A percentile compares a stretch with the other conserved stretches of the same genome.
These are phyloP conservation scores for Alopecurus myosuroides DNA, from an alignment of 176 grass and related monocot genomes.

Conservation along the genomic window DNA sequence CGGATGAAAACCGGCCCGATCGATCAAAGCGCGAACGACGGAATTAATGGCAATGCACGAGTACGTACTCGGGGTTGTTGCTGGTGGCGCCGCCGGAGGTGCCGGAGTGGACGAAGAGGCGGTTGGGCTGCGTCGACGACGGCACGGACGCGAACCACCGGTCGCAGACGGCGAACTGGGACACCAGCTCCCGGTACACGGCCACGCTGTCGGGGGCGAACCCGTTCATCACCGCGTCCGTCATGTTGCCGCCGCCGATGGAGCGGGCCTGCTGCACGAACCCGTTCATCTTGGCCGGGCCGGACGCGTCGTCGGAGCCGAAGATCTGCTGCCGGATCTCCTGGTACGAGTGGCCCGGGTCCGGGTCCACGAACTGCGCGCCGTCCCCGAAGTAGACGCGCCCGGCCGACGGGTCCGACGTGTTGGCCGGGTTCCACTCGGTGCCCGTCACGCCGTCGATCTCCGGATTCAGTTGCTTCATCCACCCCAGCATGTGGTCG, in stretches of 20 bases:
- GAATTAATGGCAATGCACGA: background rate
- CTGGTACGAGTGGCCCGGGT: constrained; percentile 97
- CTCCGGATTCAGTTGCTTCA: constrained; percentile 78
- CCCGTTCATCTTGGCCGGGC: constrained; percentile 55
- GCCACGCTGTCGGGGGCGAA: constrained; percentile 76
- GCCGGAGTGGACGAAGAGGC: constrained; percentile 83
- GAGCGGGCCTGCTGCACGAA: constrained; percentile 88
- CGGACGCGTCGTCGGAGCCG: constrained; percentile 64
- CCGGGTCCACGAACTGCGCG: constrained; percentile 86
- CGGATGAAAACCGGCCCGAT: background rate
- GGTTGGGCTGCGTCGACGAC: constrained; percentile 89
- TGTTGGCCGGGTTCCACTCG: constrained; percentile 71
- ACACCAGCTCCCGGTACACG: constrained; percentile 76
- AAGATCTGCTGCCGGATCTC: constrained; percentile 94
- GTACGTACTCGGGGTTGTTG: constrained; percentile 52
- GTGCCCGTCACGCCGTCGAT: constrained; percentile 79
- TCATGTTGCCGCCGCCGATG: constrained; percentile 58
- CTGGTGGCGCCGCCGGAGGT: constrained; percentile 84
- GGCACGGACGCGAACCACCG: constrained; percentile 93
- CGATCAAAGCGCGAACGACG: no score
- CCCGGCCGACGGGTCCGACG: constrained; percentile 31
- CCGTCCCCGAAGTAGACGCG: constrained; percentile 79
- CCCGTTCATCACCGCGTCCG: constrained; percentile 77
- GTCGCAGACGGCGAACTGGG: constrained; percentile 88
- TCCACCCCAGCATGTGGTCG: constrained; percentile 99